Evolutionary conservation across 768 basidiomycete species (phyloP).

Genomic region (Ramaria sp.): DNA sequence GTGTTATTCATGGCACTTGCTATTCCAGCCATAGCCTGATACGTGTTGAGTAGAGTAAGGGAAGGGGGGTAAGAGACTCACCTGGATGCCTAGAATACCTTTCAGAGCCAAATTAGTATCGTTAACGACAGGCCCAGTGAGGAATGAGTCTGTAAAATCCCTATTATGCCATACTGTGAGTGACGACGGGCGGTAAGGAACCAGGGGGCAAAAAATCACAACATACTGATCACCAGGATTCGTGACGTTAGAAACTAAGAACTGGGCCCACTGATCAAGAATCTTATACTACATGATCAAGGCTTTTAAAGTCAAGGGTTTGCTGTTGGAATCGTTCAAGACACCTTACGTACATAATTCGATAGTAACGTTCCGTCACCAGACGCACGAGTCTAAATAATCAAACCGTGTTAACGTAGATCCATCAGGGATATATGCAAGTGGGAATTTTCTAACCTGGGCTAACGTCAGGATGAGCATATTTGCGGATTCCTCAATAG

Average conservation of each 20-base stretch:
- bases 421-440: not conserved
- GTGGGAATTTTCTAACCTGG: not conserved
- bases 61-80: constrained; percentile 6
- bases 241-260: constrained; percentile 11
- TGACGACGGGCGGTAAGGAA: not conserved
- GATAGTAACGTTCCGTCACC: not conserved
- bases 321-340: not conserved
- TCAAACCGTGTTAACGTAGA: not conserved
- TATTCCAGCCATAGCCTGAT: constrained; percentile 4
- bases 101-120: constrained; percentile 18
- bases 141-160: constrained; percentile 4
- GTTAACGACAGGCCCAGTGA: constrained; percentile 14
- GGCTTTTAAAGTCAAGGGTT: not conserved
- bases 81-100: constrained; percentile 16
- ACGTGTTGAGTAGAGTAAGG: constrained; percentile 13
- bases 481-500: constrained; percentile 10
- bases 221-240: constrained; percentile 3
- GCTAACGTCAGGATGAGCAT: constrained; percentile 10
- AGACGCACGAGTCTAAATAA: not conserved
- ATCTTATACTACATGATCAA: constrained; percentile 10
- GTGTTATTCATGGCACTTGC: not conserved
- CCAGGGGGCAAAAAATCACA: not conserved
- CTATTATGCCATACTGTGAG: not conserved
- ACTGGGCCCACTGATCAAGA: constrained; percentile 16
- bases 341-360: constrained; percentile 9